Percentiles rank a stretch among this genome's conserved stretches.
Evolutionary conservation across 2,329 filamentous ascomycete genomes (phyloP).

Genomic region (Cytospora piceicola): DNA sequence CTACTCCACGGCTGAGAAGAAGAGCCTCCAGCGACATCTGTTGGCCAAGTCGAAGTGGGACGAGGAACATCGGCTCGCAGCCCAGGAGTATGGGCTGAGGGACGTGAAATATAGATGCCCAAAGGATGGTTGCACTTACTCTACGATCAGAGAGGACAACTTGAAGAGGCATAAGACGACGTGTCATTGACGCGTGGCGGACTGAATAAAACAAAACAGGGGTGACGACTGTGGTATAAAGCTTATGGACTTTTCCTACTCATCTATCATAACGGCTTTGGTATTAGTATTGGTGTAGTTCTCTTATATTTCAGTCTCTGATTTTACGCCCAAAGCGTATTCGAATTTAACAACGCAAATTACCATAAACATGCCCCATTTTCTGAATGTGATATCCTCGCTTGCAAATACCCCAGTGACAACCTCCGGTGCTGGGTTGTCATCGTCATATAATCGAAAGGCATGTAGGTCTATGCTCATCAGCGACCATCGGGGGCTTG

Average conservation of each 20-base stretch:
- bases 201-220: not conserved
- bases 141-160: slow-evolving; percentile 26
- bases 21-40: slow-evolving; percentile 28
- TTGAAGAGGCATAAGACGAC: slow-evolving; percentile 21
- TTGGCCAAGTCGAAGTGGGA: slow-evolving; percentile 25
- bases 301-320: not conserved
- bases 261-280: not conserved
- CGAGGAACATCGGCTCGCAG: slow-evolving; percentile 24
- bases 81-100: slow-evolving; percentile 6
- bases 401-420: no score
- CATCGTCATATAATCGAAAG: no score
- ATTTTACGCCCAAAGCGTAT: not conserved
- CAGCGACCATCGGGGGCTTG: no score
- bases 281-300: not conserved
- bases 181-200: slow-evolving; percentile 6
- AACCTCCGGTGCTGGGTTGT: no score
- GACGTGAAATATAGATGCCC: slow-evolving; percentile 13
- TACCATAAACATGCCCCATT: not conserved
- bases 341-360: not conserved
- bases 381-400: no score
- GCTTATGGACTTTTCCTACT: not conserved
- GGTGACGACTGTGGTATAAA: not conserved
- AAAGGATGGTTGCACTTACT: slow-evolving; percentile 19
- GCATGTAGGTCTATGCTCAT: no score
- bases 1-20: slow-evolving; percentile 27